Evolutionary conservation across 768 basidiomycete species (phyloP), one percentile per base, ranked within the genome.

Genomic region (Fomitopsis pulvina): DNA sequence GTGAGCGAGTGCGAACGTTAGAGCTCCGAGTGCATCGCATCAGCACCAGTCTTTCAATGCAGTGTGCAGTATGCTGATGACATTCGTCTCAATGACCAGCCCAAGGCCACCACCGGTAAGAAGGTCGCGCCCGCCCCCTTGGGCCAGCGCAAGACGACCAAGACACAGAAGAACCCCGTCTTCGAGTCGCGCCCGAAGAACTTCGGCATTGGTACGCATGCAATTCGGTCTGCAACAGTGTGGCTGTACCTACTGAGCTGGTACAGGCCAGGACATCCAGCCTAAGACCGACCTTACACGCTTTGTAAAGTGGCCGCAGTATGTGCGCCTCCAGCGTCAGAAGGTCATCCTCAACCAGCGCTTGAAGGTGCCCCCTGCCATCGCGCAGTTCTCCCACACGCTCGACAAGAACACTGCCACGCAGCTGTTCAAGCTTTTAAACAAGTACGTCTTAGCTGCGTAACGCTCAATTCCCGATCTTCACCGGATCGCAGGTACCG

Each of bases 261-360:
- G 18, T 51, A 0, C 58, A 95, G 95, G 95, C 64, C 92, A 94
- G 74, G 91, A 95, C 71, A 80, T 97, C 61, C 89, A 86, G 61
- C 94, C 86, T 63, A 79, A 78, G 67, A 80, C 80, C 48, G 95
- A 98, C 72, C 72, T 97, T 57, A 95, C 91, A 51, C 90, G 94
- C 68, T 97, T 97, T 75, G 90, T 97, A 74, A 97, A 96, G 71
- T 99, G 95, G 95, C 95, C 95, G 60, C 92, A 94, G 75, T 98
- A 98, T 65, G 83, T 98, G 60, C 91, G 93, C 65, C 86, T 98
- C 41, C 95, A 98, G 66, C 85, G 95, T 66, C 93, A 97, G 73
- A 97, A 97, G 76, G 92, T 97, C 63, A 95, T 98, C 72, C 85
- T 98, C 53, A 76, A 89, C 80, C 92, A 97, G 74, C 91, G 95